These are phyloP conservation scores for Leptographium wingfieldii DNA, from an alignment of 2,329 filamentous ascomycete species.

Conservation along the genomic window DNA sequence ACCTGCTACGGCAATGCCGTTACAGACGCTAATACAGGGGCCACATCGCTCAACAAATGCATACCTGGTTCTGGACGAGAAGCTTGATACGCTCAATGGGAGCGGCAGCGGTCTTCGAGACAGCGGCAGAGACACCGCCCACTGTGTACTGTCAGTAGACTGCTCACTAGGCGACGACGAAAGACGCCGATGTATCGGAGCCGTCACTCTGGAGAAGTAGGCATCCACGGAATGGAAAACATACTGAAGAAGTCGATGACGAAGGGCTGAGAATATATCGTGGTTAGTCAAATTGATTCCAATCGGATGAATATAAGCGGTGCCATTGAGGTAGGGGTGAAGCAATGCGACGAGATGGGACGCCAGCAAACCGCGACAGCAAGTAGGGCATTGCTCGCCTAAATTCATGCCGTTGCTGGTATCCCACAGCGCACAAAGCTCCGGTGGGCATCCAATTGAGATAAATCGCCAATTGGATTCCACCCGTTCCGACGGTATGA, in stretches of 20 bases:
- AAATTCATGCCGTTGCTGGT: background rate
- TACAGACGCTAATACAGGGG: background rate
- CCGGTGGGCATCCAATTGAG: background rate
- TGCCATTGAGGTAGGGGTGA: background rate
- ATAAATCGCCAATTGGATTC: background rate
- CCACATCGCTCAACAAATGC: conserved; percentile 22
- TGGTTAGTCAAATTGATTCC: background rate
- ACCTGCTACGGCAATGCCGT: background rate
- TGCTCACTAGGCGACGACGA: no score
- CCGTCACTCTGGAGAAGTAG: background rate
- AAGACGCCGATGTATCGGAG: background rate
- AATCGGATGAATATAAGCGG: background rate
- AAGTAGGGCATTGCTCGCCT: background rate
- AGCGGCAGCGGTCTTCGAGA: conserved; percentile 99
- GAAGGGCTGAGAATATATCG: conserved; percentile 54
- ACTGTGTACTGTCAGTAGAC: conserved; percentile 41
- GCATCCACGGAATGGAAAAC: conserved; percentile 29
- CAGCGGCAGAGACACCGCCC: conserved; percentile 99
- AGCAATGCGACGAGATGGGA: background rate
- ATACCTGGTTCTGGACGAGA: conserved; percentile 99
- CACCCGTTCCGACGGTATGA: background rate
- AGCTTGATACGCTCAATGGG: conserved; percentile 99
- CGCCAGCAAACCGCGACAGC: background rate
- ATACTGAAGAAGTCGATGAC: conserved; percentile 97
- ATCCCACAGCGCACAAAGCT: background rate